Evolutionary conservation across 345 rosid genomes (phyloP), one percentile per base, ranked within the genome.

Genomic region (Salix arbutifolia): DNA sequence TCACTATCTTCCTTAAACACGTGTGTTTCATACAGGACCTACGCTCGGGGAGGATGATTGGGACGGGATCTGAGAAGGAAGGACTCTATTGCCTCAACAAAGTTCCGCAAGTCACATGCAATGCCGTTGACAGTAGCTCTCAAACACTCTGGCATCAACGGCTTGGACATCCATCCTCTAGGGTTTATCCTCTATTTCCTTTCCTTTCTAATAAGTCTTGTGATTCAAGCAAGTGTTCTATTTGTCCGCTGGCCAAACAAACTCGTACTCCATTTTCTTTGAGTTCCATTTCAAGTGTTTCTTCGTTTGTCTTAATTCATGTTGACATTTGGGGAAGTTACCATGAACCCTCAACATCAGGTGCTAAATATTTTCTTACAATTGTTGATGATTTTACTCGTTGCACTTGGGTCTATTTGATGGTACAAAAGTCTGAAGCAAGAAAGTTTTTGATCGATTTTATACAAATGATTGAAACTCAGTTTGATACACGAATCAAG

Each of bases 211-310:
- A 31, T 65, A 33, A 30, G 33, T 3, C 42, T 65, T 28, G n/a
- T 33, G 13, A 17, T 31, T 28, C 42, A 1, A 8, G 18, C 42
- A 65, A 65, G 42, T 65, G 69, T 31, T 14, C 5, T 12, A 65
- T 67, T 38, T 67, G 70, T 67, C 70, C 46, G 7, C 38, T 67
- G 14, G 26, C 70, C 21, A 67, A 67, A 67, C 70, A 67, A 17
- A 67, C 70, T 28, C 30, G 40, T 3, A 37, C 33, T 30, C 69
- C 69, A 11, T 65, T 65, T 65, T 16, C 69, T 65, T 33, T 21
- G 8, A 30, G 69, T 65, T 65, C 69, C 8, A 65, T 65, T 16
- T 11, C 69, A 31, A 31, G 35, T 65, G 6, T 1, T 31, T 31
- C 35, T 4, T 31, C 35, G 0, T 31, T 31, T 31, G 35, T 31